Evolutionary conservation across 2,329 filamentous ascomycete genomes (phyloP).

Genomic region (Zopfia rhizophila): DNA sequence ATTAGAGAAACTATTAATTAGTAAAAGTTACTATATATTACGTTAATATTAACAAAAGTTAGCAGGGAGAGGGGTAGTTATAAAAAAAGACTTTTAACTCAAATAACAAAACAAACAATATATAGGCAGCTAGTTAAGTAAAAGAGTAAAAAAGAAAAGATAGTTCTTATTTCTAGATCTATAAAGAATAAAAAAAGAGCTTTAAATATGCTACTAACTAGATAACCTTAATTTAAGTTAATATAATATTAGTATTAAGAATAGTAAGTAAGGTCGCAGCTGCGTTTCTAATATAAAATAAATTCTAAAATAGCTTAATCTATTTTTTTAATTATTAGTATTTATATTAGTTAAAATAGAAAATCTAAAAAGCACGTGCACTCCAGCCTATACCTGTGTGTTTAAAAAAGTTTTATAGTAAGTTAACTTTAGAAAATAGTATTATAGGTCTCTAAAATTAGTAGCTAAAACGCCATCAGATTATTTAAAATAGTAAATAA

Average conservation of each 20-base stretch:
- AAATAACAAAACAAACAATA: constrained; percentile 16
- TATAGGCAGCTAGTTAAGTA: constrained; percentile 12
- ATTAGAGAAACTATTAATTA: constrained; percentile 18
- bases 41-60: constrained; percentile 8
- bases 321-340: constrained; percentile 8
- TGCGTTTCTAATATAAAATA: neutral
- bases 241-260: constrained; percentile 5
- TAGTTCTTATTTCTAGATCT: constrained; percentile 12
- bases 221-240: constrained; percentile 9
- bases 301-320: constrained; percentile 5
- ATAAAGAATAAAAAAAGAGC: constrained; percentile 13
- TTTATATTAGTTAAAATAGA: constrained; percentile 25
- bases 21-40: constrained; percentile 17
- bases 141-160: constrained; percentile 9
- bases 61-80: constrained; percentile 11
- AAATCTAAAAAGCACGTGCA: constrained; percentile 21
- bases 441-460: constrained; percentile 21
- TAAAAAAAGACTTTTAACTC: too few species aligned
- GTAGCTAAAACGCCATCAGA: constrained; percentile 24
- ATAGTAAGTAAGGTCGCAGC: constrained; percentile 6
- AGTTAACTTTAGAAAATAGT: constrained; percentile 26
- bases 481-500: constrained; percentile 32
- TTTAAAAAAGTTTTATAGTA: constrained; percentile 29
- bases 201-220: constrained; percentile 18
- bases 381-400: constrained; percentile 7